phyloP scores from a whole-genome alignment of 306 rosid genomes.

The Vicia villosa region DNA sequence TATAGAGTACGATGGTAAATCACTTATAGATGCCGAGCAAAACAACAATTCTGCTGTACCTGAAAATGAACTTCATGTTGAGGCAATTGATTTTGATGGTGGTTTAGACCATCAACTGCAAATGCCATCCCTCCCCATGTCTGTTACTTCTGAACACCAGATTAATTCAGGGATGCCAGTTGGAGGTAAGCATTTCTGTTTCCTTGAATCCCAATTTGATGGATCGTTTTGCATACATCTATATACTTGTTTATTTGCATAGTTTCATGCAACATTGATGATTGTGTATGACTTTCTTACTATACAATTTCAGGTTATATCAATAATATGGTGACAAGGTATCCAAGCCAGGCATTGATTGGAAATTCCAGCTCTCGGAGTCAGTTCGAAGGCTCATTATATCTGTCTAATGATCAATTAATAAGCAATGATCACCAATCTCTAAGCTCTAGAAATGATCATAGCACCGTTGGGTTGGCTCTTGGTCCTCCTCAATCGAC shows the following conservation, averaged over 20 bases:
- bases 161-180: slow-evolving; percentile 56
- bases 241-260: slow-evolving; percentile 10
- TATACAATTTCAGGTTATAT: slow-evolving; percentile 58
- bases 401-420: slow-evolving; percentile 61
- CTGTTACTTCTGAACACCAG: slow-evolving; percentile 65
- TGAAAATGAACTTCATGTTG: slow-evolving; percentile 58
- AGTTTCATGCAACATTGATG: slow-evolving; percentile 13
- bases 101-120: slow-evolving; percentile 62
- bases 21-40: slow-evolving; percentile 61
- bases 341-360: slow-evolving; percentile 54
- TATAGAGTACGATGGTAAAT: slow-evolving; percentile 88
- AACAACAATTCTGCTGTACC: slow-evolving; percentile 46
- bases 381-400: slow-evolving; percentile 58
- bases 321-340: slow-evolving; percentile 56
- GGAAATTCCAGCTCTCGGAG: slow-evolving; percentile 58
- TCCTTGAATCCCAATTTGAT: slow-evolving; percentile 24
- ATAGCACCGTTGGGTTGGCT: slow-evolving; percentile 70
- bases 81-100: slow-evolving; percentile 46
- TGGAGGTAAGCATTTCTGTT: slow-evolving; percentile 56
- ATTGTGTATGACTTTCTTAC: slow-evolving; percentile 16
- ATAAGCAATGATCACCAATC: slow-evolving; percentile 55
- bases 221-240: background rate
- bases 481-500: slow-evolving; percentile 85
- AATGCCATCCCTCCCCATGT: slow-evolving; percentile 41
- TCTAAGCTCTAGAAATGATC: slow-evolving; percentile 50